phyloP scores from a whole-genome alignment of 768 basidiomycete species.

The Thelephora ganbajun region DNA sequence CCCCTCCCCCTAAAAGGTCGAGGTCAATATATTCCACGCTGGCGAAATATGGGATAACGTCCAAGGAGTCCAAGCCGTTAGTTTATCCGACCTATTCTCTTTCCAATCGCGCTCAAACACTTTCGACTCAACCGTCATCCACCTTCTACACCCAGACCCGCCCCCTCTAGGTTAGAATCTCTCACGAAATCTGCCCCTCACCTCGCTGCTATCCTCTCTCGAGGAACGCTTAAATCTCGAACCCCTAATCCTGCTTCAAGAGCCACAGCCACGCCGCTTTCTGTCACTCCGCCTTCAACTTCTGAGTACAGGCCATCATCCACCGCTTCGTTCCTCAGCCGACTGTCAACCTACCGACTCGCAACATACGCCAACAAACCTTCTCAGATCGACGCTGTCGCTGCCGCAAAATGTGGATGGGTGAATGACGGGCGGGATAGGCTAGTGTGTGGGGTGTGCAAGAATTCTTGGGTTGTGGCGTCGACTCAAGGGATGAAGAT shows the following conservation, averaged over 20 bases:
- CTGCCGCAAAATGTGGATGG: constrained; percentile 77
- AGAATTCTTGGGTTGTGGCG: constrained; percentile 59
- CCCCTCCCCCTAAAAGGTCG: constrained; percentile 39
- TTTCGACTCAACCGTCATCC: constrained; percentile 1
- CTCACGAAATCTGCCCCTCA: constrained; percentile 52
- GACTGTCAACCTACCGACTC: constrained; percentile 66
- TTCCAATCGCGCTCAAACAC: background rate
- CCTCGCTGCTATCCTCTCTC: constrained; percentile 56
- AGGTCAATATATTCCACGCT: constrained; percentile 64
- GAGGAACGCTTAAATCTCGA: constrained; percentile 36
- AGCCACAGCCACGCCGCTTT: constrained; percentile 11
- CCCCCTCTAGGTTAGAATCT: constrained; percentile 12
- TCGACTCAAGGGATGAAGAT: constrained; percentile 56
- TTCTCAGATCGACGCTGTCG: constrained; percentile 56
- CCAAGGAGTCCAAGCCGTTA: constrained; percentile 29
- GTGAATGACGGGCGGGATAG: constrained; percentile 73
- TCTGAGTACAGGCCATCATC: constrained; percentile 75
- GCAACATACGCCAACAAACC: constrained; percentile 75
- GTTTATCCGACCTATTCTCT: constrained; percentile 1
- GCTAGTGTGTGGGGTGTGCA: constrained; percentile 59
- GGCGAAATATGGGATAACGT: constrained; percentile 60
- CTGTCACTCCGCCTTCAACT: constrained; percentile 18
- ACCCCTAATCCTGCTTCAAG: constrained; percentile 12
- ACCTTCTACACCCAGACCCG: constrained; percentile 5
- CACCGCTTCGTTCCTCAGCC: constrained; percentile 53